Conservation (phyloP, 768 basidiomycete genomes). For the Sporobolomyces phaffii region DNA sequence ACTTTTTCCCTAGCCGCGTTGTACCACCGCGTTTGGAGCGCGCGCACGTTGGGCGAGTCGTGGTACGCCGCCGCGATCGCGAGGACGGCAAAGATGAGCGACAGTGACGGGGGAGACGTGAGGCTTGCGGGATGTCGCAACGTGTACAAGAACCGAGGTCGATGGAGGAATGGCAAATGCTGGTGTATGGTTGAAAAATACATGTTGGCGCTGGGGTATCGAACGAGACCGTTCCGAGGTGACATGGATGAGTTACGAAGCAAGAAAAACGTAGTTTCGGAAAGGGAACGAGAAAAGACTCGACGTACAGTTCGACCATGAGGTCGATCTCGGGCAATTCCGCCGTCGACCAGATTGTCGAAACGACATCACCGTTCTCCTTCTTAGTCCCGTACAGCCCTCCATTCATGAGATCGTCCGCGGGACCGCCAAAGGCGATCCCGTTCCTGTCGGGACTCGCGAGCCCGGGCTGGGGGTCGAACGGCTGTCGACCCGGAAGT, state of each 20-base stretch:
- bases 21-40: slow-evolving; percentile 15
- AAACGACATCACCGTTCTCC: not conserved
- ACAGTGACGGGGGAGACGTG: slow-evolving; percentile 21
- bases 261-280: too few relatives aligned
- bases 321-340: slow-evolving; percentile 28
- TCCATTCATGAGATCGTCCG: not conserved
- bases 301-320: slow-evolving; percentile 28
- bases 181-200: slow-evolving; percentile 33
- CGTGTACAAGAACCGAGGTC: slow-evolving; percentile 36
- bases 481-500: not conserved
- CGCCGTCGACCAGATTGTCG: not conserved
- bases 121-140: slow-evolving; percentile 25
- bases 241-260: too few relatives aligned
- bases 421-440: not conserved
- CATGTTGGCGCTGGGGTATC: slow-evolving; percentile 16
- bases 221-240: too few relatives aligned
- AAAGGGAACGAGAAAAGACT: not conserved
- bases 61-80: slow-evolving; percentile 27
- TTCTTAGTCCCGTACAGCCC: not conserved
- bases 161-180: slow-evolving; percentile 37
- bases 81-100: slow-evolving; percentile 34
- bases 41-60: slow-evolving; percentile 15
- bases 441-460: slow-evolving; percentile 6
- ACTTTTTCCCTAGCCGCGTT: slow-evolving; percentile 15
- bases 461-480: slow-evolving; percentile 6